Evolutionary conservation across 768 basidiomycete species (phyloP).

Genomic region (Glaciozyma antarctica): DNA sequence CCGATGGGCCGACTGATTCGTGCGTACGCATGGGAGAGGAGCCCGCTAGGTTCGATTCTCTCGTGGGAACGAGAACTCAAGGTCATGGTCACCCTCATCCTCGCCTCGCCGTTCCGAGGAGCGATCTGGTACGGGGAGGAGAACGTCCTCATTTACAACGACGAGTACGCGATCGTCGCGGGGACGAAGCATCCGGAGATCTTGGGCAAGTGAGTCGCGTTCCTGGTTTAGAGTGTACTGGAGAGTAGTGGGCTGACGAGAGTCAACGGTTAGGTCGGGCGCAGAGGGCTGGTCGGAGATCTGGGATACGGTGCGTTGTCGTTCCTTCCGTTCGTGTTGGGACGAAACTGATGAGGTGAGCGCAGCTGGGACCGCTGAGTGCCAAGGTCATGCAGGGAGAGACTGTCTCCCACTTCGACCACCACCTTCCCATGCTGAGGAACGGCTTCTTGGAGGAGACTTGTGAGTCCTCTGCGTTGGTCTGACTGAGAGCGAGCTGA

Average conservation of each 20-base stretch:
- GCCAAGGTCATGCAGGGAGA: neutral
- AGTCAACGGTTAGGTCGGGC: neutral
- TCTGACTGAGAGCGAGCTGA: too few relatives aligned
- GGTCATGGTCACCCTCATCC: conserved; percentile 16
- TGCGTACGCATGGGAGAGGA: conserved; percentile 8
- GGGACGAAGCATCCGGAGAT: conserved; percentile 21
- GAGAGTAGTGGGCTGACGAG: too few relatives aligned
- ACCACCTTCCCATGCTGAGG: conserved; percentile 19
- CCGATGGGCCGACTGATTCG: conserved; percentile 18
- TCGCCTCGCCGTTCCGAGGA: conserved; percentile 21
- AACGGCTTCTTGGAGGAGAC: conserved; percentile 27
- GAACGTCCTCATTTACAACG: conserved; percentile 16
- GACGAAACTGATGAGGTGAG: too few relatives aligned
- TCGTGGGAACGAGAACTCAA: conserved; percentile 17
- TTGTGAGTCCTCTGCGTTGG: neutral
- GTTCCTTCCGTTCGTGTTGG: too few relatives aligned
- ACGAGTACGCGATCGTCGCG: conserved; percentile 23
- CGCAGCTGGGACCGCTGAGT: conserved; percentile 9
- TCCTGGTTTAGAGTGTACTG: too few relatives aligned
- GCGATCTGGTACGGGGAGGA: conserved; percentile 14
- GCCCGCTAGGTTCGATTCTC: conserved; percentile 14
- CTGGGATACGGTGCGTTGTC: conserved; percentile 15
- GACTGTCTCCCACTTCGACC: neutral
- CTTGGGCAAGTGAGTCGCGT: conserved; percentile 6
- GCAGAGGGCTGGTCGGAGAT: conserved; percentile 24